Evolutionary conservation across 2,329 filamentous ascomycete genomes (phyloP), one percentile per base, ranked within the genome.

Genomic region (Fusarium tuaranense): DNA sequence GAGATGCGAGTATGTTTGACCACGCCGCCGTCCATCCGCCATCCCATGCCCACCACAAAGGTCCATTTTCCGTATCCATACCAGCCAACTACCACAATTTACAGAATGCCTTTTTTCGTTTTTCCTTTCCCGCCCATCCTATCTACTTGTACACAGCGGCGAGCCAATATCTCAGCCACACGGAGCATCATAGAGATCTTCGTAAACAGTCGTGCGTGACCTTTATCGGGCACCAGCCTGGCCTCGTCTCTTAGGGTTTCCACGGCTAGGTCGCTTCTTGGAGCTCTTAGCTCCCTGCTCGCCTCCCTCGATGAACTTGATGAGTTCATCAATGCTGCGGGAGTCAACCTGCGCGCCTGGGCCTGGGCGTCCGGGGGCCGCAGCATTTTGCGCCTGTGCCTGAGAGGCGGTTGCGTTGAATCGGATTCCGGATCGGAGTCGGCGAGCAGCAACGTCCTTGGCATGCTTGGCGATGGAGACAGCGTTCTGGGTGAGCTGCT

Each of bases 401-500:
- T 79, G 77, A 3, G 81, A 72, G 14, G 80, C 70, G 16, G 78
- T 78, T 6, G 80, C 76, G 25, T 90, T 91, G 79, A 96, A 91
- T 65, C 91, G 89, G 75, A 95, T 92, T 57, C 89, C 90, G 10
- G 93, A 89, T 70, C 92, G 91, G 51, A 95, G 88, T 70, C 93
- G 90, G 66, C 93, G 91, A 58, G 92, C 91, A 83, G 97, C 92
- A 41, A 94, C 88, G 74, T 97, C 94, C 86, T 98, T 97, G 70
- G 94, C 93, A 80, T 97, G 95, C 87, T 97, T 98, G 61, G 95
- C 96, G 76, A 98, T 95, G 38, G 92, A 93, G 46, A 99, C 97
- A 53, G 97, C 97, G 79, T 97, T 98, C 83, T 97, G 94, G 1
- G 96, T 98, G 69, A 99, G 90, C 84, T 98, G 95, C 84, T 98